phyloP scores from a whole-genome alignment of 2,329 filamentous ascomycete species.

The Hymenoscyphus albidus region DNA sequence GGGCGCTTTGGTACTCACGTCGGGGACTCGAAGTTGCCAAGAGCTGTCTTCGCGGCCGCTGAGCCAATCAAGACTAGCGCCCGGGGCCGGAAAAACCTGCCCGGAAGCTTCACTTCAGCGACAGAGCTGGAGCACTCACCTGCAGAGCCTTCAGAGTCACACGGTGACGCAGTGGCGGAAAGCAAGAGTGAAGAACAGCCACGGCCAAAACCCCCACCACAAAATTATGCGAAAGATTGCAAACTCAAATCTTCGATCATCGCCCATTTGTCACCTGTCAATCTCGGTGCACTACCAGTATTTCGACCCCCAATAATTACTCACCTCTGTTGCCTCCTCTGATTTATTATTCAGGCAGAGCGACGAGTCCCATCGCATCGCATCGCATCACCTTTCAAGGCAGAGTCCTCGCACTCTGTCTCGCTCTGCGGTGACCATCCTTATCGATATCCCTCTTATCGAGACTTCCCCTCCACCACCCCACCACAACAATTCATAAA shows the following conservation, averaged over 20 bases:
- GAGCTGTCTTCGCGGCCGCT: background rate
- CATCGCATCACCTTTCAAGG: background rate
- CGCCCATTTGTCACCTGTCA: background rate
- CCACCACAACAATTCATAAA: conserved; percentile 3
- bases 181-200: no score
- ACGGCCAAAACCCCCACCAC: background rate
- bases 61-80: background rate
- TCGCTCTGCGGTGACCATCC: background rate
- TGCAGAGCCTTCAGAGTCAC: no score
- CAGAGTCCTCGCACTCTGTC: background rate
- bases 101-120: background rate
- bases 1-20: background rate
- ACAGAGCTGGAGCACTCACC: no score
- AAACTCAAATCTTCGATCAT: background rate
- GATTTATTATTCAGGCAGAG: background rate
- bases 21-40: background rate
- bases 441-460: conserved; percentile 14
- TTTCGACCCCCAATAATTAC: no score
- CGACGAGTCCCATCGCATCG: background rate
- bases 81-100: background rate
- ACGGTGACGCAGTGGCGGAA: no score
- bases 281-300: no score
- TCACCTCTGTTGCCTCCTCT: background rate
- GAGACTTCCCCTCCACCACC: background rate
- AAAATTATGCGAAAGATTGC: conserved; percentile 1